Evolutionary conservation across 164 flowering plant species (phyloP).

Genomic region (Chloranthus sessilifolius): DNA sequence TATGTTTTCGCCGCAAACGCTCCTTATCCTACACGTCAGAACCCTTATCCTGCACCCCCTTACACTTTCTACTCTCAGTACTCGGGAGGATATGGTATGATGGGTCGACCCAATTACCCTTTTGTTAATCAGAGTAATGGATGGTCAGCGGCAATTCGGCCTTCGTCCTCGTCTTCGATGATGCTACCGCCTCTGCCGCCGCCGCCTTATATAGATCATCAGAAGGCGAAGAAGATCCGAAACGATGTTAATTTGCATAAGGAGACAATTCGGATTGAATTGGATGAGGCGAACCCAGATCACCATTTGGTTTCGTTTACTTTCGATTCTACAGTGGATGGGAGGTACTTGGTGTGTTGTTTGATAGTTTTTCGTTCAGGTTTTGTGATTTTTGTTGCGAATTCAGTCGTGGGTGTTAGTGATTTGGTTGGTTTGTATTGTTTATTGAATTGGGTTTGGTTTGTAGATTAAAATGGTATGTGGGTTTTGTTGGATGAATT

Average conservation of each 20-base stretch:
- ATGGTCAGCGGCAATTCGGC: slow-evolving; percentile 29
- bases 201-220: slow-evolving; percentile 60
- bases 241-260: slow-evolving; percentile 85
- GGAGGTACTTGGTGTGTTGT: slow-evolving; percentile 42
- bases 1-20: slow-evolving; percentile 23
- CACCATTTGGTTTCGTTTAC: slow-evolving; percentile 69
- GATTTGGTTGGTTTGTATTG: background rate
- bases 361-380: background rate
- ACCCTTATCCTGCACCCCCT: slow-evolving; percentile 15
- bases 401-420: slow-evolving; percentile 5
- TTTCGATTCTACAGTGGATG: slow-evolving; percentile 79
- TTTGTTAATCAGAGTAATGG: slow-evolving; percentile 28
- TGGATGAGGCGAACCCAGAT: slow-evolving; percentile 66
- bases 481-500: background rate
- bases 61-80: slow-evolving; percentile 5
- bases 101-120: slow-evolving; percentile 23
- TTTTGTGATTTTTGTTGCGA: slow-evolving; percentile 1
- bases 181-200: slow-evolving; percentile 22
- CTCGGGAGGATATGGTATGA: slow-evolving; percentile 7
- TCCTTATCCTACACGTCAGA: slow-evolving; percentile 20
- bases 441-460: background rate
- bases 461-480: too few species aligned
- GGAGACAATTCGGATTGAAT: slow-evolving; percentile 56
- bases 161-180: slow-evolving; percentile 2
- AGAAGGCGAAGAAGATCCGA: slow-evolving; percentile 64